Evolutionary conservation across 2,329 filamentous ascomycete species (phyloP).

Genomic region (Paracamarosporium sp.): DNA sequence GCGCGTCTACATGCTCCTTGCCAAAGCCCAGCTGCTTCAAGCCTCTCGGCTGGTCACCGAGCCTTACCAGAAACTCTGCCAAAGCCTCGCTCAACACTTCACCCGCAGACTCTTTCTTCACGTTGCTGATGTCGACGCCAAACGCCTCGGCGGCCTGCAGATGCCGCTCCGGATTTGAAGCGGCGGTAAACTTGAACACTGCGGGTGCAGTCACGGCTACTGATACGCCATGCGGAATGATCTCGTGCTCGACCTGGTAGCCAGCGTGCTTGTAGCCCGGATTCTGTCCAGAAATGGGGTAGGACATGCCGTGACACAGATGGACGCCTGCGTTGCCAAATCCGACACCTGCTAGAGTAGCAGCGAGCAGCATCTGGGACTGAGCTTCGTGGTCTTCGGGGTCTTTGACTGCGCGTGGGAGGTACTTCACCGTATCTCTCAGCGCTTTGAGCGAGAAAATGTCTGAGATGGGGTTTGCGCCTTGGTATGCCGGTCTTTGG

Average conservation of each 20-base stretch:
- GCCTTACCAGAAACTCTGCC: conserved; percentile 76
- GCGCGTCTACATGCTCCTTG: conserved; percentile 73
- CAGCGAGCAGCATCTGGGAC: conserved; percentile 91
- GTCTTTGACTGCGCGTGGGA: conserved; percentile 84
- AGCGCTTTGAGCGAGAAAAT: conserved; percentile 93
- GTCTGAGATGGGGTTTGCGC: conserved; percentile 96
- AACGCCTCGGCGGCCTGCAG: conserved; percentile 88
- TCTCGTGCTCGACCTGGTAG: conserved; percentile 76
- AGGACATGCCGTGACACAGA: conserved; percentile 90
- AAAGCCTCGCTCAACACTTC: conserved; percentile 87
- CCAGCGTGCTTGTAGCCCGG: conserved; percentile 86
- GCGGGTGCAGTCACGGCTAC: conserved; percentile 93
- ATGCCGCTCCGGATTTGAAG: conserved; percentile 92
- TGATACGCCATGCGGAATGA: conserved; percentile 95
- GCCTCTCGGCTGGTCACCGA: conserved; percentile 91
- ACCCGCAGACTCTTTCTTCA: conserved; percentile 88
- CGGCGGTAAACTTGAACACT: conserved; percentile 90
- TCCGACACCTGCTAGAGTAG: conserved; percentile 91
- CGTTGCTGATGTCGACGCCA: conserved; percentile 85
- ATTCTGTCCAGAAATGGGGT: conserved; percentile 96
- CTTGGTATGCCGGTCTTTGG: conserved; percentile 90
- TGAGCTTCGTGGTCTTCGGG: conserved; percentile 94
- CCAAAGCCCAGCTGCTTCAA: conserved; percentile 84
- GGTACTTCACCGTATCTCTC: conserved; percentile 84
- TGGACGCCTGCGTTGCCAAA: conserved; percentile 99